Evolutionary conservation across 805 yeast species (phyloP), one percentile per base, ranked within the genome.

Genomic region (Pichia membranifaciens): DNA sequence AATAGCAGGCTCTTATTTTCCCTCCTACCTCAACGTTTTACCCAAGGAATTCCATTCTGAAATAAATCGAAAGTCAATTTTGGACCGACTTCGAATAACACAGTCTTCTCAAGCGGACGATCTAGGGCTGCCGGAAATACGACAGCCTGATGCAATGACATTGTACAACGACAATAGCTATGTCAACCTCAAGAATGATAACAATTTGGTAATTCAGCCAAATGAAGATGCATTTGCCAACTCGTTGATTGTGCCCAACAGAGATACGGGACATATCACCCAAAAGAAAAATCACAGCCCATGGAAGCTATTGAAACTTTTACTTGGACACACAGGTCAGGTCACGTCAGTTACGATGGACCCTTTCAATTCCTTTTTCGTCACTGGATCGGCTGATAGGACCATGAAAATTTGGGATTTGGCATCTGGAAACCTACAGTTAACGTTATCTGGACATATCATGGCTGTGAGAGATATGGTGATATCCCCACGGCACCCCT

Each of bases 241-340:
- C 37, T 41, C 54, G 12, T 29, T 58, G 10, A 50, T 62, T 17
- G 56, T 62, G 8, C 64, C 67, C 1, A 46, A 48, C n/a, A 38
- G 43, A 15, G 22, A 17, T 13, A 50, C 40, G n/a, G 51, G 51
- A 40, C 65, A 68, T 3, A 60, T 33, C 7, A 25, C 56, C 22
- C 62, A 67, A 75, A 87, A 79, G 58, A 76, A 38, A 3, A 23
- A 25, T 13, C 77, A 81, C 16, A 37, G 40, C 7, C 40, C 40
- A 2, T 88, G 96, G 96, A 77, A 78, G 55, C 71, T 87, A 5
- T 73, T 71, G 59, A 72, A 84, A 48, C 88, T 91, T 3, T 72
- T 91, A 0, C 79, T 86, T 1, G 98, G 98, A 3, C 99, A 93
- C 62, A 74, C 78, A 35, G 99, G 99, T 0, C 90, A 97, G 90